Evolutionary conservation across 2,329 filamentous ascomycete genomes (phyloP).

Genomic region (Arthrobotrys sinensis): DNA sequence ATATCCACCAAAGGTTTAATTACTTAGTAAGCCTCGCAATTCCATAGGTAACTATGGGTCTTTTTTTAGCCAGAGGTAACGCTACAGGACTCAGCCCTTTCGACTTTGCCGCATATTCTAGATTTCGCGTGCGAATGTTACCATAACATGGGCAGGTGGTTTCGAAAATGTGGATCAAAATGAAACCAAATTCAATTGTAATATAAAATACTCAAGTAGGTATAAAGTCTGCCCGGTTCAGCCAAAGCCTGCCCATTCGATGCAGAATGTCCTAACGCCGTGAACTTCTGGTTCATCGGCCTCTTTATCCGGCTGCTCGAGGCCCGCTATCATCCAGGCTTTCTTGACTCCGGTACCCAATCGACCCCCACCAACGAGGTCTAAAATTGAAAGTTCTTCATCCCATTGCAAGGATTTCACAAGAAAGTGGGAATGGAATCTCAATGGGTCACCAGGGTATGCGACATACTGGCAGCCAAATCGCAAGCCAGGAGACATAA

Average conservation of each 20-base stretch:
- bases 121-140: conserved; percentile 12
- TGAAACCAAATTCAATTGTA: conserved; percentile 2
- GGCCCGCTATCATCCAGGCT: conserved; percentile 86
- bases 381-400: conserved; percentile 85
- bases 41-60: not conserved
- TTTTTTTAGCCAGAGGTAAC: conserved; percentile 28
- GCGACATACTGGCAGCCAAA: conserved; percentile 96
- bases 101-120: conserved; percentile 19
- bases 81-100: conserved; percentile 20
- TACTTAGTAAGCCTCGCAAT: conserved; percentile 68
- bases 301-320: conserved; percentile 66
- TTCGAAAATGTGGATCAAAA: conserved; percentile 25
- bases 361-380: conserved; percentile 87
- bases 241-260: conserved; percentile 90
- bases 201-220: not conserved
- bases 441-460: conserved; percentile 93
- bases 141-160: conserved; percentile 28
- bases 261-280: conserved; percentile 80
- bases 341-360: conserved; percentile 97
- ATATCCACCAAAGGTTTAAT: conserved; percentile 63
- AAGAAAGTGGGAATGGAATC: conserved; percentile 96
- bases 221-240: not conserved
- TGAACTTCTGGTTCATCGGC: conserved; percentile 65
- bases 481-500: conserved; percentile 89
- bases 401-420: conserved; percentile 89